Evolutionary conservation across 306 rosid genomes (phyloP).

Genomic region (Herpetospermum pedunculosum): DNA sequence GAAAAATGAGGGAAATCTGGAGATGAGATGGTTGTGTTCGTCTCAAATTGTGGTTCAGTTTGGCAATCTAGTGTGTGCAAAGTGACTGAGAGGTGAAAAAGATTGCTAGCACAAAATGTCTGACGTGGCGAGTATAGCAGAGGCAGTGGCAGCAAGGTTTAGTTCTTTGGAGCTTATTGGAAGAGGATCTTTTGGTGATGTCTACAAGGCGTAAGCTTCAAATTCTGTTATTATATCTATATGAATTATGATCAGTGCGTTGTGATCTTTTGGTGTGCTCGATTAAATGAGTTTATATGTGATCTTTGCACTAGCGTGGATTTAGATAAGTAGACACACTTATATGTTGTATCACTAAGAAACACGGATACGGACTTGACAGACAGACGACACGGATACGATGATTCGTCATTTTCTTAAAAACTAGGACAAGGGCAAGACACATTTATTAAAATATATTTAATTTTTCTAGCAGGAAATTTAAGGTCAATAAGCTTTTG

Average conservation of each 20-base stretch:
- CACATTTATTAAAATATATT: neutral
- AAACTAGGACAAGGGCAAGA: neutral
- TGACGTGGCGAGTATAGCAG: conserved; percentile 58
- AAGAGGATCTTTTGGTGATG: conserved; percentile 93
- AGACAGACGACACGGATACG: neutral
- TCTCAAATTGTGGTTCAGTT: conserved; percentile 13
- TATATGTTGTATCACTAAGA: neutral
- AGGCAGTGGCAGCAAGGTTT: conserved; percentile 84
- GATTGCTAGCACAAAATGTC: conserved; percentile 43
- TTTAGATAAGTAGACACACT: neutral
- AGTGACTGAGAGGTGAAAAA: conserved; percentile 21
- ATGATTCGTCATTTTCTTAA: neutral
- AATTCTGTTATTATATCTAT: neutral
- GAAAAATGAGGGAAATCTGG: conserved; percentile 21
- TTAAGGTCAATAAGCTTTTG: neutral
- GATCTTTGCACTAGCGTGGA: neutral
- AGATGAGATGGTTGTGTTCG: conserved; percentile 16
- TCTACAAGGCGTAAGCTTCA: conserved; percentile 74
- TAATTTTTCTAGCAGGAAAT: no score
- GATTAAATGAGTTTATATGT: neutral
- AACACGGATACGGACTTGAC: neutral
- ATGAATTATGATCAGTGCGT: neutral
- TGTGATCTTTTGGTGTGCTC: neutral
- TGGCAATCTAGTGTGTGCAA: conserved; percentile 22
- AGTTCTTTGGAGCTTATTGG: conserved; percentile 83